These are phyloP conservation scores for Pythium pyrilobum DNA, from an alignment of 352 stramenopile species.

Conservation along the genomic window DNA sequence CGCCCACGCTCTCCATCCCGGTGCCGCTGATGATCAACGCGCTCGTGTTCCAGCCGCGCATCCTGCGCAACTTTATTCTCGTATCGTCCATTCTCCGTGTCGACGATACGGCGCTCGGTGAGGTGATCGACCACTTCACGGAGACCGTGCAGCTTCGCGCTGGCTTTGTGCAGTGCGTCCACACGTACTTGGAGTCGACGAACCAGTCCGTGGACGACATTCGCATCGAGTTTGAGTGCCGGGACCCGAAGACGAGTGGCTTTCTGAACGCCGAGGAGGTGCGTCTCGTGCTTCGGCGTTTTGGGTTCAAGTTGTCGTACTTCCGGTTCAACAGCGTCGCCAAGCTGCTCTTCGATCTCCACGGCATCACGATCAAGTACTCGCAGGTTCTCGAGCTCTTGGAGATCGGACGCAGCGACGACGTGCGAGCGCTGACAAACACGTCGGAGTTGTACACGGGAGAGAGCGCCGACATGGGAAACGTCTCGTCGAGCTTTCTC, in stretches of 20 bases:
- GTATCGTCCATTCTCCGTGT: conserved; percentile 19
- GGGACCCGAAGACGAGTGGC: conserved; percentile 1
- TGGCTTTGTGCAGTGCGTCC: conserved; percentile 13
- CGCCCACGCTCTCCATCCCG: not conserved
- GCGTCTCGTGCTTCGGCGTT: conserved; percentile 14
- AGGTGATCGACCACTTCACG: conserved; percentile 25
- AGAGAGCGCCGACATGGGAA: not conserved
- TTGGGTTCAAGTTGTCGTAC: conserved; percentile 24
- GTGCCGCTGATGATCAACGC: conserved; percentile 21
- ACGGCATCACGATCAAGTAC: conserved; percentile 19
- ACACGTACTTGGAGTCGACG: conserved; percentile 12
- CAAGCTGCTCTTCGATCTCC: conserved; percentile 19
- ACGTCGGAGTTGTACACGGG: not conserved
- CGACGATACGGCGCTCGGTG: conserved; percentile 19
- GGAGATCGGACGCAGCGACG: conserved; percentile 14
- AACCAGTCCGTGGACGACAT: conserved; percentile 11
- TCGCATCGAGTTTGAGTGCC: conserved; percentile 8
- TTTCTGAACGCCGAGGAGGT: conserved; percentile 17
- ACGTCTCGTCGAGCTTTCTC: not conserved
- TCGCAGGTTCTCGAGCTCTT: conserved; percentile 16
- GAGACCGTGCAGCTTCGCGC: conserved; percentile 18
- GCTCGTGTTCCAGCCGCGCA: conserved; percentile 18
- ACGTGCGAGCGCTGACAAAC: conserved; percentile 1
- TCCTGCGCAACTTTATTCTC: conserved; percentile 22
- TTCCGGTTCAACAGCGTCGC: conserved; percentile 28